Conservation (phyloP, 202 grass and related monocot genomes). For the Schoenoplectus triqueter region DNA sequence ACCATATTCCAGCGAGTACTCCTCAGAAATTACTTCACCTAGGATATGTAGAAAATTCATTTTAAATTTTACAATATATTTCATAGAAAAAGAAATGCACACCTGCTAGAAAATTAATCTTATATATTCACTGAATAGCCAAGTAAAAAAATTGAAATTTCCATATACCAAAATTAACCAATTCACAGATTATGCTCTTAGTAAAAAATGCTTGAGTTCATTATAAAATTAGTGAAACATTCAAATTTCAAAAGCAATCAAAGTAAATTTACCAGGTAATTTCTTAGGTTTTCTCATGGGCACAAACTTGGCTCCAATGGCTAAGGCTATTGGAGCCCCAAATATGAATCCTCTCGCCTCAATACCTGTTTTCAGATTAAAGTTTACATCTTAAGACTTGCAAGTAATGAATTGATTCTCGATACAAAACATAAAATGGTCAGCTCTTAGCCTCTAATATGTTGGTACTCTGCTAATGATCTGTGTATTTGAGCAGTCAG, state of each 20-base stretch:
- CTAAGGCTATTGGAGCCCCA: constrained; percentile 90
- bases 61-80: not conserved
- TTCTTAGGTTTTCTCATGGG: constrained; percentile 98
- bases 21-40: constrained; percentile 94
- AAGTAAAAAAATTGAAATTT: not conserved
- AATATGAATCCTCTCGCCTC: constrained; percentile 99
- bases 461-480: not conserved
- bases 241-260: not conserved
- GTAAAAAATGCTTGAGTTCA: constrained; percentile 9
- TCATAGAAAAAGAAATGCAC: not conserved
- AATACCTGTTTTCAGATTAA: constrained; percentile 61
- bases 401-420: not conserved
- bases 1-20: constrained; percentile 94
- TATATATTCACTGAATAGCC: not conserved
- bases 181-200: not conserved
- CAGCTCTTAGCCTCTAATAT: not conserved
- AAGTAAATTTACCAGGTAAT: constrained; percentile 65
- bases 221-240: not conserved
- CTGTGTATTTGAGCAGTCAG: not conserved
- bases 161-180: not conserved
- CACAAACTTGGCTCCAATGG: constrained; percentile 93
- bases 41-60: constrained; percentile 41
- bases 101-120: not conserved
- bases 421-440: not conserved
- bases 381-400: not conserved